Percentiles rank a stretch among this genome's conserved stretches.
These are phyloP conservation scores for Histomonas meleagridis DNA, from an alignment of 208 protist genomes.

Conservation along the genomic window DNA sequence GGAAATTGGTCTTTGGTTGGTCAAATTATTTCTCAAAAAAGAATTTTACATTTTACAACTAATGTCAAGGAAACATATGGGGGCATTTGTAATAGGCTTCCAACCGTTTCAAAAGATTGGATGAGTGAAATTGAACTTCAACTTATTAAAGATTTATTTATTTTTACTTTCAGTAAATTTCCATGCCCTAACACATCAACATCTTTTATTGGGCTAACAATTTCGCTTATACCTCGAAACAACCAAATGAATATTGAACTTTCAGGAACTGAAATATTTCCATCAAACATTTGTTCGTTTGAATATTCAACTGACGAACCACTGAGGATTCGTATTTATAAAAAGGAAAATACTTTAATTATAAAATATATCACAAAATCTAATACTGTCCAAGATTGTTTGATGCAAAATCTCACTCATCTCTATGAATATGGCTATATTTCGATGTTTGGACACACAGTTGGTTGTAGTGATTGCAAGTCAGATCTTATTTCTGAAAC, in stretches of 20 bases:
- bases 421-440: too few species aligned
- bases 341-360: too few species aligned
- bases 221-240: not conserved
- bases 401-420: too few species aligned
- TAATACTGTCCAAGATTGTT: too few species aligned
- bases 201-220: not conserved
- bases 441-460: too few species aligned
- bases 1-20: not conserved
- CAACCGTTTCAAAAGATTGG: constrained; percentile 10
- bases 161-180: not conserved
- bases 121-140: not conserved
- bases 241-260: not conserved
- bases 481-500: too few species aligned
- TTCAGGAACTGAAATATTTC: not conserved
- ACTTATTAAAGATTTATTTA: not conserved
- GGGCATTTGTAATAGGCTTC: not conserved
- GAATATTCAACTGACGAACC: too few species aligned
- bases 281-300: not conserved
- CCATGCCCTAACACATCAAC: not conserved
- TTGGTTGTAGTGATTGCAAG: too few species aligned
- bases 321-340: too few species aligned
- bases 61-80: not conserved
- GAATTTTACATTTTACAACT: not conserved
- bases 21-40: not conserved
- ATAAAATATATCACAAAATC: too few species aligned